Evolutionary conservation across 163 green algal genomes (phyloP), one percentile per base, ranked within the genome.

Genomic region (Chlorella variabilis): DNA sequence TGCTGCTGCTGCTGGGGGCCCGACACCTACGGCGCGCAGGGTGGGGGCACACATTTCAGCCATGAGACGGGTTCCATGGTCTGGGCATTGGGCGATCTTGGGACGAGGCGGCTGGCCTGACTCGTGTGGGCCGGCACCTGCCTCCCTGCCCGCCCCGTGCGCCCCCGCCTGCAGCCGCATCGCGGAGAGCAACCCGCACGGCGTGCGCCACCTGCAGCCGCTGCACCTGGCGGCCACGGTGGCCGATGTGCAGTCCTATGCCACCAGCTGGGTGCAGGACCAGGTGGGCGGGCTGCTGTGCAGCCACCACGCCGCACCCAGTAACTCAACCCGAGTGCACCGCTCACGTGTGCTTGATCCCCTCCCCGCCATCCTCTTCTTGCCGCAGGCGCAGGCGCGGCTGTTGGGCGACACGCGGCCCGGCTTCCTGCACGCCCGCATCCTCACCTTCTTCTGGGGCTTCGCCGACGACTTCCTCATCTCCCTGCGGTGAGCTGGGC

Each of bases 391-490:
- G 63, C 56, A 80, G 33, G 65, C 70, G 33, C 41, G 42, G 34
- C 8, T 78, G 48, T 58, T 82, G 78, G 25, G 33, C 20, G 42
- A 59, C 33, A 56, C 21, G 13, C 71, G 51, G 29, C 59, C 7
- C 36, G 80, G 71, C 36, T 87, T 89, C 54, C 15, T 89, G 27
- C 85, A 89, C 58, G 85, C 83, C 0, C 77, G 85, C 25, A 58
- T 84, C 33, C 54, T 89, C 31, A 80, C 71, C 17, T 13, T 80
- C 2, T 51, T 89, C n/a, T 89, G 77, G 77, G 85, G 85, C 34
- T 89, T 89, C 75, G 77, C 85, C 2, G 85, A 89, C 34, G 85
- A 89, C 73, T 38, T 89, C 17, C 77, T 81, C n/a, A 54, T 87
- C 23, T 67, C 63, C 13, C 11, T 86, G 7, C 67, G 45, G 75